Evolutionary conservation across 2,329 filamentous ascomycete species (phyloP), one percentile per base, ranked within the genome.

Genomic region (Colletotrichum chlorophyti): DNA sequence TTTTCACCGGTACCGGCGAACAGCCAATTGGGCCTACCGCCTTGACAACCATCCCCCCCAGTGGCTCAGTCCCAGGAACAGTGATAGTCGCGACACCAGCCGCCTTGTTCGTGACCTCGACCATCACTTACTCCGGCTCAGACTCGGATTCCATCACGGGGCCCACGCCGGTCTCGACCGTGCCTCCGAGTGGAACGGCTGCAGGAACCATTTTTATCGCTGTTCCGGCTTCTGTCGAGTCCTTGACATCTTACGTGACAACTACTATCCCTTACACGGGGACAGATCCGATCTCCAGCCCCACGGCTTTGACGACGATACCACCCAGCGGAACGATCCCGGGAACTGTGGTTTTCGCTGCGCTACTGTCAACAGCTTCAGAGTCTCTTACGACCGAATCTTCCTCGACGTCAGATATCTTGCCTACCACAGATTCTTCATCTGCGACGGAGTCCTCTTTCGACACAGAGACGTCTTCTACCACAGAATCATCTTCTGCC

Each of bases 31-130:
- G 21, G 5, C 49, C 54, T 1, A 58, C 51, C 2, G 41, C 50
- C 2, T 19, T 58, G 17, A 14, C 54, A 3, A 62, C 61, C n/a
- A 47, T 58, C 10, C 41, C 47, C 3, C 57, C 53, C 34, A 52
- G 43, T 23, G 48, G 49, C 3, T 51, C 58, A 5, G 38, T 12
- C 0, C 45, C 50, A 1, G 59, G 61, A 7, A 63, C 62, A 1
- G 47, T 60, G 6, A 40, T 64, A 9, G 17, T 63, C 4, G 35
- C 47, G 5, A 24, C 45, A n/a, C 50, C 59, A 3, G 5, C 26
- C 12, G 46, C 43, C 15, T 49, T 24, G 4, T 62, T 43, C 21
- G 27, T 54, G 2, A 54, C 49, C 2, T 35, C 59, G 9, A 53
- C 54, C 4, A 34, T 24, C 7, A 51, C 51, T 40, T 15, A 42